These are phyloP conservation scores for Anthracocystis walkeri DNA, from an alignment of 1,284 basidiomycete species.

Conservation along the genomic window DNA sequence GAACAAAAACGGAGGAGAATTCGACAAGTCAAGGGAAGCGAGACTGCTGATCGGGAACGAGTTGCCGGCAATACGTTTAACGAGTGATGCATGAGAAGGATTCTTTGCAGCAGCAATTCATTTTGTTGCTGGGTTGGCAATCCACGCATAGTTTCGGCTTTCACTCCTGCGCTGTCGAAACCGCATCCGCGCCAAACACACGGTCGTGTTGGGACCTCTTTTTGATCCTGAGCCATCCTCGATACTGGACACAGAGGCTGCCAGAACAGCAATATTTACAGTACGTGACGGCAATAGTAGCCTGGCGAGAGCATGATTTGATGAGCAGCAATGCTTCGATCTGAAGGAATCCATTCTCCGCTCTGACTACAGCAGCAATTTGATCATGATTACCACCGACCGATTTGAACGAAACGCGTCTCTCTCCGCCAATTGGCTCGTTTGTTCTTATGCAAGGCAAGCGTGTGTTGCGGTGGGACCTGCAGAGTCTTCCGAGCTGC, in stretches of 20 bases:
- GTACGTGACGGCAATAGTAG: no score
- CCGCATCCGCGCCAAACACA: no score
- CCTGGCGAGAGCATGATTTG: background rate
- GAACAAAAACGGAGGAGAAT: background rate
- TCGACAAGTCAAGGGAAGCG: no score
- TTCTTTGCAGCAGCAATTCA: slow-evolving; percentile 3
- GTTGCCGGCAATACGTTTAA: background rate
- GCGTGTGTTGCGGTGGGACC: slow-evolving; percentile 1
- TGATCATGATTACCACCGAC: background rate
- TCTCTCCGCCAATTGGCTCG: background rate
- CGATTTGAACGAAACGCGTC: background rate
- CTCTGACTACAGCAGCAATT: background rate
- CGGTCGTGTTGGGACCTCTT: background rate
- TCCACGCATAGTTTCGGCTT: background rate
- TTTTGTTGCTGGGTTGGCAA: slow-evolving; percentile 1
- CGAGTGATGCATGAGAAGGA: slow-evolving; percentile 2
- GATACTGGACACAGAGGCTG: background rate
- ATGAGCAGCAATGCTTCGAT: background rate
- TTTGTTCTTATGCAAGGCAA: slow-evolving; percentile 2
- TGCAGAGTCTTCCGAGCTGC: slow-evolving; percentile 2
- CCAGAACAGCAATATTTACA: no score
- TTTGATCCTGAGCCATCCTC: no score
- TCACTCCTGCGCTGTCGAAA: background rate
- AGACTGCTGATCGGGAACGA: background rate
- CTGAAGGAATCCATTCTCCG: background rate